Evolutionary conservation across 1,284 basidiomycete genomes (phyloP), one percentile per base, ranked within the genome.

Genomic region (Leccinum variabile): DNA sequence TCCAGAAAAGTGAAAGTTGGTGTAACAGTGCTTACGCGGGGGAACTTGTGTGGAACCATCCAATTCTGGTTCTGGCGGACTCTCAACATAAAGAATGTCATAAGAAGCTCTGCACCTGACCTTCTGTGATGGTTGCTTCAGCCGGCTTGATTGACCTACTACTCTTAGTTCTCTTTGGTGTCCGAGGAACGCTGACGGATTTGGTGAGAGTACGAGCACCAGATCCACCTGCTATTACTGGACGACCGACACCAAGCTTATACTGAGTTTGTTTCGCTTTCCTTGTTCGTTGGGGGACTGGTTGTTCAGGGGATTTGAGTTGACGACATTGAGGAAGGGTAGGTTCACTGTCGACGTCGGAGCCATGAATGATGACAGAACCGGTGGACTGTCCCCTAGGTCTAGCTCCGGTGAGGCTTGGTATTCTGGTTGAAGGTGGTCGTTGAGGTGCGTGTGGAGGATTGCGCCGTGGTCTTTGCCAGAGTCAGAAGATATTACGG

Each of bases 221-320:
- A 22, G 76, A 76, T 33, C 87, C 88, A 32, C 88, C 89, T 39
- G 82, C 86, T 28, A 78, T 77, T 7, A 78, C 78, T 9, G 90
- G 90, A 66, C 86, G 81, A 3, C 90, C 89, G n/a, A 91, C 84
- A 58, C 90, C 90, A 25, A 92, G 78, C 65, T 80, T 80, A 56
- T 80, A 83, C 70, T 91, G 90, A 5, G 84, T 81, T 57, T 89
- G 87, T 71, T 87, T 89, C 4, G 88, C 86, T 69, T 90, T 90
- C 63, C 87, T 81, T 22, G 82, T 83, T 13, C 86, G 75, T n/a
- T 77, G 71, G 4, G 77, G 70, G 50, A 68, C 57, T 22, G 71
- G 65, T 64, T 72, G 68, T 33, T 75, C 69, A 37, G 67, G 68
- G 16, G 70, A 68, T 52, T 71, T 68, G 37, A 65, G 63, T 54